phyloP scores from a whole-genome alignment of 768 basidiomycete genomes.

The Russula abietina region DNA sequence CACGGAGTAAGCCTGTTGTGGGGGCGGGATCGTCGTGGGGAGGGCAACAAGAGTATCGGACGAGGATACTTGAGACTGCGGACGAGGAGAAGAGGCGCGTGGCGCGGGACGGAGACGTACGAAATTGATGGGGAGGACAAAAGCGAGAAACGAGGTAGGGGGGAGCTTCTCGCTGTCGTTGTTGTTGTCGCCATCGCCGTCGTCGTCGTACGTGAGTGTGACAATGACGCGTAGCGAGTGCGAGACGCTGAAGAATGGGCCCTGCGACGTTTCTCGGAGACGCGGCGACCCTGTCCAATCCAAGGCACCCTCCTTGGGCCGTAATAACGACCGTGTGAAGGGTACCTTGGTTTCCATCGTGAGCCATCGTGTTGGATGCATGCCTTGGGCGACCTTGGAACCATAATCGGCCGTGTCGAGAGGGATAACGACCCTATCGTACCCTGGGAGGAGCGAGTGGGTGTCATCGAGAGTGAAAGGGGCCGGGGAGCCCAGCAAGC shows the following conservation, averaged over 20 bases:
- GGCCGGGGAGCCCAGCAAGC: conserved; percentile 33
- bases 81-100: conserved; percentile 21
- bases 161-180: not conserved
- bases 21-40: conserved; percentile 9
- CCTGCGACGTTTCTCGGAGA: conserved; percentile 15
- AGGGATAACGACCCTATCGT: conserved; percentile 42
- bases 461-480: conserved; percentile 38
- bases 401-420: conserved; percentile 47
- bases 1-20: conserved; percentile 25
- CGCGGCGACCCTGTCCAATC: conserved; percentile 16
- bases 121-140: conserved; percentile 47
- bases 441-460: conserved; percentile 43
- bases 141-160: conserved; percentile 30
- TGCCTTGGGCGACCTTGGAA: conserved; percentile 39
- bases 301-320: not conserved
- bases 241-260: conserved; percentile 15
- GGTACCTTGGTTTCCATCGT: conserved; percentile 53
- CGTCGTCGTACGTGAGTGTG: conserved; percentile 11
- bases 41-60: not conserved
- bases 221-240: conserved; percentile 27
- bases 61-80: conserved; percentile 22
- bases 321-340: conserved; percentile 33
- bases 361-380: conserved; percentile 43
- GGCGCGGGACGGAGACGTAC: conserved; percentile 38
- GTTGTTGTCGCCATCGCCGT: too few relatives aligned